These are phyloP conservation scores for Neurospora crassa DNA, from an alignment of 2,329 filamentous ascomycete species.

Conservation along the genomic window DNA sequence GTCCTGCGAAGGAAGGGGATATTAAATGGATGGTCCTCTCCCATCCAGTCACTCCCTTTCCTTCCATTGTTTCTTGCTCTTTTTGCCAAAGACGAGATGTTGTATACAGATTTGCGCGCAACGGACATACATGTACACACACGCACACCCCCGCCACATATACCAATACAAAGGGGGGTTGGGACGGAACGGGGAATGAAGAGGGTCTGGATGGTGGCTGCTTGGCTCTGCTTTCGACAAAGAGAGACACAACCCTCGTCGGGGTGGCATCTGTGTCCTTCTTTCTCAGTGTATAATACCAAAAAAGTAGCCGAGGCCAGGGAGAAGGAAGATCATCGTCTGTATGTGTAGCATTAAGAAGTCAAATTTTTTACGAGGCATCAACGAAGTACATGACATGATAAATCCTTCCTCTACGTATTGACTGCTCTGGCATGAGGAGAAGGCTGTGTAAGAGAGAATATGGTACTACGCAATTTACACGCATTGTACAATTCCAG, in stretches of 20 bases:
- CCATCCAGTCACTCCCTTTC: background rate
- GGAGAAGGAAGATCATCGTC: background rate
- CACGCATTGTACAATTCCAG: too few relatives aligned
- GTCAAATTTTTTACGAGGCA: background rate
- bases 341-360: background rate
- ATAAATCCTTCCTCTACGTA: background rate
- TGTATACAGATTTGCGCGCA: background rate
- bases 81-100: background rate
- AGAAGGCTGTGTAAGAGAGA: too few relatives aligned
- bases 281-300: background rate
- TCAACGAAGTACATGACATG: background rate
- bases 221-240: background rate
- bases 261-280: background rate
- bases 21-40: background rate
- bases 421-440: too few relatives aligned
- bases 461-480: too few relatives aligned
- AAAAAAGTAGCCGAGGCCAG: background rate
- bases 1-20: background rate
- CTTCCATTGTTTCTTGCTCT: background rate
- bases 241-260: background rate
- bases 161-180: background rate
- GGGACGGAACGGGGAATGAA: background rate
- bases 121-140: background rate
- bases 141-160: background rate
- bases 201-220: background rate